Evolutionary conservation across 257 asterid species (phyloP).

Genomic region (Ligustrum vulgare): DNA sequence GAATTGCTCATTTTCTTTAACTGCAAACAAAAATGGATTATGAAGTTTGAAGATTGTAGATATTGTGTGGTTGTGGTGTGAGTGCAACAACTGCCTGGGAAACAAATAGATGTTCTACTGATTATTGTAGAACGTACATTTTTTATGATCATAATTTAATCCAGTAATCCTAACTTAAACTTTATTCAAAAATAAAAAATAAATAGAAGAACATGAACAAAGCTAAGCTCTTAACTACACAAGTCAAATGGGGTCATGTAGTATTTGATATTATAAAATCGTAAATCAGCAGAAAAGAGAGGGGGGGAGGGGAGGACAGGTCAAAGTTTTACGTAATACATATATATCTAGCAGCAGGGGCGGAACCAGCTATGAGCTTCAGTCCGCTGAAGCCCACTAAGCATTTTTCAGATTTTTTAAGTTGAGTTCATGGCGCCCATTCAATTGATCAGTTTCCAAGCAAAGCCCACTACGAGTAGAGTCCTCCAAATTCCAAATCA

Average conservation of each 20-base stretch:
- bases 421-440: no score
- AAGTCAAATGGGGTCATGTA: neutral
- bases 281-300: neutral
- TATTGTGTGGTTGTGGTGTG: neutral
- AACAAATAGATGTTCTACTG: neutral
- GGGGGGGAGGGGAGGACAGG: neutral
- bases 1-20: constrained; percentile 45
- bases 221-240: neutral
- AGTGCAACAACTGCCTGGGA: neutral
- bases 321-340: neutral
- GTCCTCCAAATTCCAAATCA: no score
- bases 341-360: neutral
- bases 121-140: neutral
- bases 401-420: no score
- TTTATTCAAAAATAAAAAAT: no score
- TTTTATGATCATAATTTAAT: neutral
- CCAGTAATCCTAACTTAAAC: neutral
- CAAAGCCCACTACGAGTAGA: no score
- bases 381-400: no score
- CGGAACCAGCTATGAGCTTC: no score
- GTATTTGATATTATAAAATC: neutral
- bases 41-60: neutral
- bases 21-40: constrained; percentile 24
- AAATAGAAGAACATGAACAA: neutral
- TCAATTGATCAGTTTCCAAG: no score